Percentiles rank a stretch among this genome's conserved stretches.
These are phyloP conservation scores for Centella asiatica DNA, from an alignment of 129 eudicot species.

Conservation along the genomic window DNA sequence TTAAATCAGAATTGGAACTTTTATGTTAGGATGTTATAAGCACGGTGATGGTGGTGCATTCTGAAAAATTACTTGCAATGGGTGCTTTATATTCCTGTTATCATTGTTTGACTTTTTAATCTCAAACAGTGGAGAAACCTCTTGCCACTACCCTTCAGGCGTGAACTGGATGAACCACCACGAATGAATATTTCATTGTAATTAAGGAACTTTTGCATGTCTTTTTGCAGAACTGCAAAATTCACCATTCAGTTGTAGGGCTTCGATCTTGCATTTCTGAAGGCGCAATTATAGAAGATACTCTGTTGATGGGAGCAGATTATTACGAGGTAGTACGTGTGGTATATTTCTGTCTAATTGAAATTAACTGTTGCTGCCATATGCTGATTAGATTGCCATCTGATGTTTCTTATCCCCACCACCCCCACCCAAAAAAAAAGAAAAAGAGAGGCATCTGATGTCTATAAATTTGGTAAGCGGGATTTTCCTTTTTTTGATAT, in stretches of 20 bases:
- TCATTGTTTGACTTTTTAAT: too few species aligned
- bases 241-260: constrained; percentile 94
- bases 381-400: too few species aligned
- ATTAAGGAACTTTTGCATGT: neutral
- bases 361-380: neutral
- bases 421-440: too few species aligned
- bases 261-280: constrained; percentile 93
- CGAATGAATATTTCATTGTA: neutral
- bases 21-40: too few species aligned
- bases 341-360: neutral
- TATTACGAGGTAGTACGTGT: constrained; percentile 88
- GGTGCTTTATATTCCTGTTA: neutral
- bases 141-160: too few species aligned
- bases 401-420: too few species aligned
- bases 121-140: too few species aligned
- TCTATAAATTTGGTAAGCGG: neutral
- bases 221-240: constrained; percentile 78
- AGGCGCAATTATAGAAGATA: constrained; percentile 87
- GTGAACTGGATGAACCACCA: too few species aligned
- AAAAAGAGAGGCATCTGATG: neutral
- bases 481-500: neutral
- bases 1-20: too few species aligned
- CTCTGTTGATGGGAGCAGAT: constrained; percentile 94
- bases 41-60: too few species aligned
- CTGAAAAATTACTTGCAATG: neutral